Base-by-base conservation (phyloP, 2,329 filamentous ascomycete species). In the Botrytis fabae region DNA sequence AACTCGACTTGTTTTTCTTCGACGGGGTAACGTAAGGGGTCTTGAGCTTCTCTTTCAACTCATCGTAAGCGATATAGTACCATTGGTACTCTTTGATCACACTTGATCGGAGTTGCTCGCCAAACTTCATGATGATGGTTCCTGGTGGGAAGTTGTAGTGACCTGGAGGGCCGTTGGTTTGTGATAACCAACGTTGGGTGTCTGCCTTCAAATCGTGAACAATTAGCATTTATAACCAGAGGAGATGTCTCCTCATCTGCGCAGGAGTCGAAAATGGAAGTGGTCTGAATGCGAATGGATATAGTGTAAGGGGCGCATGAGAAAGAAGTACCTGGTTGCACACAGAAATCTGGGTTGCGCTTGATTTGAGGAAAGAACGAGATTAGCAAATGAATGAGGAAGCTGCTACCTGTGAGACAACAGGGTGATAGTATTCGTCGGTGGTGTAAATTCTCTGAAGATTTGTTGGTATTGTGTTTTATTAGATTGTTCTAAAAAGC, bases 21-120 rank as follows among this genome's bases (percentile, higher is more conserved):
- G 82, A 86, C 72, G 82, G 82, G 74, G 82, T 84, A 74, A 90
- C 89, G 77, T 87, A 92, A 74, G 91, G 88, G 74, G 88, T 90
- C 84, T 95, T 96, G 75, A 99, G 90, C 77, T 94, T 91, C 77
- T 88, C 87, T 85, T 99, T 99, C 68, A 99, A 89, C 77, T 92
- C 93, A 82, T 98, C 95, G 85, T 99, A 99, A 84, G 94, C 92
- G 84, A 99, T 98, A 85, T 99, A 99, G 86, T 97, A 94, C 91
- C 95, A 97, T 83, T 95, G 91, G 85, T 97, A 99, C 85, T 98
- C 95, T 86, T 93, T 94, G 84, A 98, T 97, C 81, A 97, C 89
- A 82, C 95, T 98, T 80, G 94, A 95, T 77, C 94, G 94, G 80
- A 99, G 90, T 87, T 99, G 95, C 84, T 98, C 93, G 82, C 96